A percentile compares a stretch with the other conserved stretches of the same genome.
These are phyloP conservation scores for Aspergillus ochraceoroseus DNA, from an alignment of 2,329 filamentous ascomycete species.

Conservation along the genomic window DNA sequence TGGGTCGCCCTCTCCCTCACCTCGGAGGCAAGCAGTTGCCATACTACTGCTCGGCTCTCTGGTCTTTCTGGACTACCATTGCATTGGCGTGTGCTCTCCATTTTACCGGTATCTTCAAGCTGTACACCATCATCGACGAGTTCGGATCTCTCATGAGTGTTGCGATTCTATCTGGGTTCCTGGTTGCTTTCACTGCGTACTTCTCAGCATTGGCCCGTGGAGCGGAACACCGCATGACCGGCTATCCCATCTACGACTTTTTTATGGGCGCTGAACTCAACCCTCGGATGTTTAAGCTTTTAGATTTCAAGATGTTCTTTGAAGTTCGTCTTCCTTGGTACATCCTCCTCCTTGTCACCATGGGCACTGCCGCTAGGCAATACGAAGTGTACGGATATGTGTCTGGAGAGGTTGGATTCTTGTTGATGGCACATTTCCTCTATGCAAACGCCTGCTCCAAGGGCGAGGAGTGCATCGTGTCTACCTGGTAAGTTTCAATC, in stretches of 20 bases:
- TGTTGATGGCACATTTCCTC: conserved; percentile 83
- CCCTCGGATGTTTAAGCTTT: conserved; percentile 73
- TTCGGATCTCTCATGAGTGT: conserved; percentile 92
- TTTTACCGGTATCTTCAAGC: conserved; percentile 74
- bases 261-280: conserved; percentile 89
- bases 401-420: conserved; percentile 74
- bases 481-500: conserved; percentile 67
- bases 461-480: conserved; percentile 83
- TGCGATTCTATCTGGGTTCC: conserved; percentile 82
- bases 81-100: conserved; percentile 66
- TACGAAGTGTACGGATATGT: conserved; percentile 82
- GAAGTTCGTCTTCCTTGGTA: conserved; percentile 91
- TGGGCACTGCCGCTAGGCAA: conserved; percentile 73
- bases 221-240: conserved; percentile 87
- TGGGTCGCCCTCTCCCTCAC: conserved; percentile 82
- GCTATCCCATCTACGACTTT: conserved; percentile 74
- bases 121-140: conserved; percentile 90
- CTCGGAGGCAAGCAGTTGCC: conserved; percentile 76
- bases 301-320: conserved; percentile 95
- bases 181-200: conserved; percentile 80
- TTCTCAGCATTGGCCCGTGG: conserved; percentile 75
- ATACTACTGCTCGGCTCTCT: conserved; percentile 91
- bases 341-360: conserved; percentile 73
- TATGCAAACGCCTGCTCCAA: conserved; percentile 91
- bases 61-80: conserved; percentile 83